These are phyloP conservation scores for Tylopilus sp. DNA, from an alignment of 768 basidiomycete genomes.

Conservation along the genomic window DNA sequence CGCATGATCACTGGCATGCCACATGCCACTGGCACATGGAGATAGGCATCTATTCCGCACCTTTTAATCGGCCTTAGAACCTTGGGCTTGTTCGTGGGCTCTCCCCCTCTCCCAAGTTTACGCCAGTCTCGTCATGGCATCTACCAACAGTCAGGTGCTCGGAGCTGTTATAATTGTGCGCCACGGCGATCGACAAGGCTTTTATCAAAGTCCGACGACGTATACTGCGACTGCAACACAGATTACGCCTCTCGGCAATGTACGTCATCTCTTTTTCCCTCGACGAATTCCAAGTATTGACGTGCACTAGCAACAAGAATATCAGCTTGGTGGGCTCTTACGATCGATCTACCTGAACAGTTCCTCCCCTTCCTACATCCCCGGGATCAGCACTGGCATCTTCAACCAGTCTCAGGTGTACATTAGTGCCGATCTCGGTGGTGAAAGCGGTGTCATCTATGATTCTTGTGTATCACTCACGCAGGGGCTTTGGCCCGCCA, in stretches of 20 bases:
- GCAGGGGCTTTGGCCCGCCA: slow-evolving; percentile 66
- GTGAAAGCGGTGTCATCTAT: slow-evolving; percentile 63
- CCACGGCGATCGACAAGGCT: slow-evolving; percentile 62
- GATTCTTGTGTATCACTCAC: slow-evolving; percentile 65
- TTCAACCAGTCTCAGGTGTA: slow-evolving; percentile 39
- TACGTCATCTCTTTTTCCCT: slow-evolving; percentile 28
- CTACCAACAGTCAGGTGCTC: slow-evolving; percentile 35
- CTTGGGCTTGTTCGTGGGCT: background rate
- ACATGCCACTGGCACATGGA: background rate
- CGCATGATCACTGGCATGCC: background rate
- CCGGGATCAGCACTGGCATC: slow-evolving; percentile 33
- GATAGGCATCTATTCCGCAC: background rate
- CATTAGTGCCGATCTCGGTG: slow-evolving; percentile 65
- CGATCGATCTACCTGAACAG: slow-evolving; percentile 50
- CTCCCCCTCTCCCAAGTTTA: background rate
- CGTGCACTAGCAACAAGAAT: slow-evolving; percentile 49
- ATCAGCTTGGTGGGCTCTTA: slow-evolving; percentile 51
- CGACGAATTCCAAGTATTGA: background rate
- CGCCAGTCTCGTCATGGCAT: slow-evolving; percentile 11
- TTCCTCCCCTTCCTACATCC: slow-evolving; percentile 52
- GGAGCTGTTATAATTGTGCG: slow-evolving; percentile 57
- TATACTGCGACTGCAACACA: slow-evolving; percentile 54
- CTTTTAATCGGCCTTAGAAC: background rate
- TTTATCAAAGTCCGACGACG: slow-evolving; percentile 59
- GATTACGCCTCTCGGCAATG: slow-evolving; percentile 69